These are phyloP conservation scores for Cyphellophora europaea DNA, from an alignment of 2,329 filamentous ascomycete genomes.

Conservation along the genomic window DNA sequence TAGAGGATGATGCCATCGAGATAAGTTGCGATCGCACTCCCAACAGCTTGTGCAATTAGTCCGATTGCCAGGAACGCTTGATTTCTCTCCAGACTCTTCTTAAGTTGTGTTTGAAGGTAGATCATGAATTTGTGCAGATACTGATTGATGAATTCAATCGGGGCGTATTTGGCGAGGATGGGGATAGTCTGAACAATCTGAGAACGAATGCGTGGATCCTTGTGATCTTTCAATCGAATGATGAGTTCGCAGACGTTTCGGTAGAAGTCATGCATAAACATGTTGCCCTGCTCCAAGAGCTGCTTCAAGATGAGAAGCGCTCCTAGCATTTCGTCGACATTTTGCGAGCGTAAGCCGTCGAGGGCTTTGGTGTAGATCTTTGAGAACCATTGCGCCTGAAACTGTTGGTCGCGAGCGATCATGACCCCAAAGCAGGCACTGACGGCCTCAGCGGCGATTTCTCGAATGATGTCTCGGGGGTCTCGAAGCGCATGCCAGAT, in stretches of 20 bases:
- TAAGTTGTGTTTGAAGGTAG: conserved; percentile 84
- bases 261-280: conserved; percentile 98
- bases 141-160: conserved; percentile 74
- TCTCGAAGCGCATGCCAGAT: conserved; percentile 94
- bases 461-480: conserved; percentile 79
- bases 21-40: conserved; percentile 88
- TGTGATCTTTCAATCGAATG: conserved; percentile 83
- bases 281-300: conserved; percentile 84
- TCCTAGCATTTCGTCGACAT: conserved; percentile 85
- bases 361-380: conserved; percentile 84
- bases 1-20: conserved; percentile 89
- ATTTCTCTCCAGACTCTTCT: conserved; percentile 89
- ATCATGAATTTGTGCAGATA: conserved; percentile 97
- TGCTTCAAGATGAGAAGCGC: conserved; percentile 88
- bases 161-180: conserved; percentile 84
- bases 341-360: conserved; percentile 63
- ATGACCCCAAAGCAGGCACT: conserved; percentile 96
- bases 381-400: conserved; percentile 79
- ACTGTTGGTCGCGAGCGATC: conserved; percentile 77
- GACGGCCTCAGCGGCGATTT: conserved; percentile 84
- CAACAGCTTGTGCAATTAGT: conserved; percentile 91
- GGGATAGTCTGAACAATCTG: conserved; percentile 89
- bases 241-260: conserved; percentile 88
- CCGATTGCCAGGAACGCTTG: conserved; percentile 93
- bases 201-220: conserved; percentile 75